Evolutionary conservation across 345 rosid genomes (phyloP), one percentile per base, ranked within the genome.

Genomic region (Rhizophora apiculata): DNA sequence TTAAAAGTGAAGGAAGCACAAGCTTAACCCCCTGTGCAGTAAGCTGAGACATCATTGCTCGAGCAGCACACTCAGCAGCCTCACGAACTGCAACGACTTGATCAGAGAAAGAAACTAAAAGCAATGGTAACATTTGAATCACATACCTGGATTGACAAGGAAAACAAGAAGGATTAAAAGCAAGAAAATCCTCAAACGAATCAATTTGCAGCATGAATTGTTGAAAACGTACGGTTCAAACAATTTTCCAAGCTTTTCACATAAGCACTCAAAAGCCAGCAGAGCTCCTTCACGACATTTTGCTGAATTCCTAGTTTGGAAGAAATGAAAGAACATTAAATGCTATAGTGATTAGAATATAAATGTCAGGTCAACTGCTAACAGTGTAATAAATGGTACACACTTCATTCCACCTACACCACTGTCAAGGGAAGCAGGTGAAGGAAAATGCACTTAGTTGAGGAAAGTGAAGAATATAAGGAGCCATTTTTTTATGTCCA

Each of bases 11-110:
- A 26, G 99, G 99, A 74, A 95, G 97, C 62, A 95, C 96, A 75
- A 90, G 91, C 83, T 95, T 95, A 74, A 95, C 99, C 56, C 99
- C 97, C 70, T 84, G 92, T 29, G 83, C 97, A 27, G 84, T 89
- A 51, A 95, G 91, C 61, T 92, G 96, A 85, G 99, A 86, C 99
- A 92, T 95, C 96, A 95, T 92, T 58, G 99, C 96, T 34, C 97
- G 99, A 74, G 99, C 94, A 75, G 97, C 96, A 77, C 96, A 90
- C 73, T 95, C 97, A 68, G 97, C 96, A 81, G 96, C 97, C 78
- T 92, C 99, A 63, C 99, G 99, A 78, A 95, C 96, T 8, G 99
- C 99, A 57, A 88, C 85, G 59, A 92, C 96, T 92, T 86, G 99
- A 82, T 95, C 99, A 74, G 99, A 95, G 84, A 95, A 95, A 66